Conservation (phyloP, 106 monocot genomes). For the Dendrobium catenatum region DNA sequence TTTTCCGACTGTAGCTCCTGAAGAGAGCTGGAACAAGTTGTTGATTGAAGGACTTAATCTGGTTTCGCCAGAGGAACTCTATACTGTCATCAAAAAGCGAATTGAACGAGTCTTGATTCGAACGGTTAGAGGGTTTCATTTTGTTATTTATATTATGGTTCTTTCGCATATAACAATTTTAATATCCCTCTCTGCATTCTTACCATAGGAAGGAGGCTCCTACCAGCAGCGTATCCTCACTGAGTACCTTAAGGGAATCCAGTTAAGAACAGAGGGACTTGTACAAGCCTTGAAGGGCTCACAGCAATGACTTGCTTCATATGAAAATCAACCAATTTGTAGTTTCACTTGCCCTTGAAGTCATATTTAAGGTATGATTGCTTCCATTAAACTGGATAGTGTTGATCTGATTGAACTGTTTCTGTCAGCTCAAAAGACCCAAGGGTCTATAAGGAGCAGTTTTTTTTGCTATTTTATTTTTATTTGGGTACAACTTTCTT, state of each 20-base stretch:
- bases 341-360: not conserved
- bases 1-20: slow-evolving; percentile 41
- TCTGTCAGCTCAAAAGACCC: too few relatives aligned
- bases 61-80: slow-evolving; percentile 74
- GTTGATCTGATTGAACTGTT: not conserved
- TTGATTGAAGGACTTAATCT: slow-evolving; percentile 62
- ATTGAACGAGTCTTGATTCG: slow-evolving; percentile 82
- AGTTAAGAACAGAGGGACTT: slow-evolving; percentile 54
- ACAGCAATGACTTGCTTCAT: not conserved
- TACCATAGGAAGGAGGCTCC: slow-evolving; percentile 84
- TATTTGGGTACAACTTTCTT: too few relatives aligned
- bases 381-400: not conserved
- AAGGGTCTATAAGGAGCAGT: too few relatives aligned
- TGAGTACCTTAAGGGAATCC: slow-evolving; percentile 80
- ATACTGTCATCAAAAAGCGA: slow-evolving; percentile 74
- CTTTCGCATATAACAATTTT: not conserved
- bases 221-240: slow-evolving; percentile 81
- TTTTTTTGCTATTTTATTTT: too few relatives aligned
- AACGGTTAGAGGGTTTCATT: slow-evolving; percentile 32
- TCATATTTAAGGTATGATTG: not conserved
- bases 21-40: slow-evolving; percentile 66
- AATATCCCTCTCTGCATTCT: not conserved
- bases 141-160: not conserved
- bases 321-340: not conserved
- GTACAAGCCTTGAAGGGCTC: slow-evolving; percentile 55